phyloP scores from a whole-genome alignment of 208 protist genomes.

The Leishmania mexicana region DNA sequence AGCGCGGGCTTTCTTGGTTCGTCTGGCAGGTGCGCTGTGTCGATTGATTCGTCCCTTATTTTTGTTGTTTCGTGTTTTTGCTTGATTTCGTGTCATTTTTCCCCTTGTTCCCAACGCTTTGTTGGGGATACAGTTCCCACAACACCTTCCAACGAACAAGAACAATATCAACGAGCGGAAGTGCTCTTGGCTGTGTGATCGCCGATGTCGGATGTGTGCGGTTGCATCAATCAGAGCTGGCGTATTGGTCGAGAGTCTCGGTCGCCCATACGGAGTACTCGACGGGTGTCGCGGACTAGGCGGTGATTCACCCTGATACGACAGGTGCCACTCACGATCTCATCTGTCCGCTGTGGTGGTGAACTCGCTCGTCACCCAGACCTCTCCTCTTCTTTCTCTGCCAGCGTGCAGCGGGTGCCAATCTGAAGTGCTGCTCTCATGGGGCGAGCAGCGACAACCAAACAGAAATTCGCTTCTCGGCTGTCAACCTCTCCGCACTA shows the following conservation, averaged over 20 bases:
- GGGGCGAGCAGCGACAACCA: neutral
- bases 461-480: neutral
- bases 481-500: neutral
- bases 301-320: neutral
- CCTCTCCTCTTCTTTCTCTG: neutral
- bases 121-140: too few relatives aligned
- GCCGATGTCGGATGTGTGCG: neutral
- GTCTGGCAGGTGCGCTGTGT: neutral
- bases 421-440: neutral
- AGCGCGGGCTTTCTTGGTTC: neutral
- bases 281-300: neutral
- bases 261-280: neutral
- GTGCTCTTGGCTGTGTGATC: neutral
- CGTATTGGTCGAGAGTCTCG: neutral
- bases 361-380: neutral
- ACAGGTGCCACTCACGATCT: neutral
- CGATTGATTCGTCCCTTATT: neutral
- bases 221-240: neutral
- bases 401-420: neutral
- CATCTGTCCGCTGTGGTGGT: neutral
- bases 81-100: neutral
- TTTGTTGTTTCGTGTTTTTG: neutral
- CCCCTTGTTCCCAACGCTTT: neutral
- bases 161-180: neutral
- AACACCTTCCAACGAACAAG: neutral